Conservation (phyloP, 164 flowering plant genomes). For the Nymphaea colorata region DNA sequence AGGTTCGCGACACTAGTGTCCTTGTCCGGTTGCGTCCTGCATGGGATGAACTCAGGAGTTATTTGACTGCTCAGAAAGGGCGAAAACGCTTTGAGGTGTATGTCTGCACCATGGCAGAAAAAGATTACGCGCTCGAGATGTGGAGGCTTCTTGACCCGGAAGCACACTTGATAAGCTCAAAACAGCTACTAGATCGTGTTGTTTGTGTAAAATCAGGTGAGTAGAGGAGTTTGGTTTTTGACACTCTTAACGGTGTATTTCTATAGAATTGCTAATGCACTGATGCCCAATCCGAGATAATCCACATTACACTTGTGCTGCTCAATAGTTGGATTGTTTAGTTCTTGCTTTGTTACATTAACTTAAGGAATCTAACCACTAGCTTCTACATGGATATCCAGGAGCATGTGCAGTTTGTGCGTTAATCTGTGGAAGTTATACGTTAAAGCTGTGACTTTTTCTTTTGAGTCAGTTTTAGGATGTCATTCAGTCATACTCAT, state of each 20-base stretch:
- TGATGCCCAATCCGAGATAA: no score
- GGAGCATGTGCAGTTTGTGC: no score
- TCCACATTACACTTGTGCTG: no score
- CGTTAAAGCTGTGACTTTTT: no score
- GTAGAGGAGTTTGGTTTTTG: constrained; percentile 1
- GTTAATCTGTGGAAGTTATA: no score
- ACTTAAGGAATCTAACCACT: no score
- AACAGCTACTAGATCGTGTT: constrained; percentile 68
- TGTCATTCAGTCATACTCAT: no score
- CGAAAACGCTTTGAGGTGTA: constrained; percentile 96
- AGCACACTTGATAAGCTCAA: constrained; percentile 55
- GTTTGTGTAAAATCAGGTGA: constrained; percentile 91
- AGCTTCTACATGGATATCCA: no score
- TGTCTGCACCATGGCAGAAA: constrained; percentile 99
- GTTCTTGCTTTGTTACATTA: no score
- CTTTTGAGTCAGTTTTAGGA: no score
- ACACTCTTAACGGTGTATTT: neutral
- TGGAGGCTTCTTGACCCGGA: constrained; percentile 99
- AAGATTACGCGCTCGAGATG: constrained; percentile 97
- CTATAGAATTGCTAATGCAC: no score
- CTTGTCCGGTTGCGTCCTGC: constrained; percentile 95
- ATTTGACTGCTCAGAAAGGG: constrained; percentile 74
- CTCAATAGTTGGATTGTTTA: no score
- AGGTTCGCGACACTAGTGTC: constrained; percentile 98
- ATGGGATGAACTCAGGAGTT: constrained; percentile 93